Conservation (phyloP, 2,329 filamentous ascomycete genomes). For the Fusarium transvaalense region DNA sequence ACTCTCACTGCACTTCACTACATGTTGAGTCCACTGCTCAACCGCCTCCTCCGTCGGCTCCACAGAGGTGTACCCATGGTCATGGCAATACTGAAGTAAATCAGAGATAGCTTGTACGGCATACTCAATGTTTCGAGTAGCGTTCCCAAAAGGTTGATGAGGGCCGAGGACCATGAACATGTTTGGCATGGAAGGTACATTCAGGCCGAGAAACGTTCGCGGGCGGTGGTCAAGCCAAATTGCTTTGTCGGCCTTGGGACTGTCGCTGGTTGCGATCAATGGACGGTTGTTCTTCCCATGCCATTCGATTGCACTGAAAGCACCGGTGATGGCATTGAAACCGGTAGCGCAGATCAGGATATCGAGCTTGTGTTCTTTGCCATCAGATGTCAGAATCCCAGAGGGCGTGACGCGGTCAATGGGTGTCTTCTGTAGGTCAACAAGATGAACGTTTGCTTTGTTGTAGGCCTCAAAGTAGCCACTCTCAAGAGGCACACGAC, state of each 20-base stretch:
- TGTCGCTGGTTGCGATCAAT: constrained; percentile 24
- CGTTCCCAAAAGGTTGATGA: constrained; percentile 38
- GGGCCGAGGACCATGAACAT: constrained; percentile 44
- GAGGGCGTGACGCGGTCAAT: constrained; percentile 5
- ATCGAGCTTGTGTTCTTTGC: constrained; percentile 23
- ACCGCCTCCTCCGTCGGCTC: constrained; percentile 24
- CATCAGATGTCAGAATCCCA: constrained; percentile 25
- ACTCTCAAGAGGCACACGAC: constrained; percentile 36
- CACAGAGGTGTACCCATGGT: constrained; percentile 19
- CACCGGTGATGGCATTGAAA: constrained; percentile 38
- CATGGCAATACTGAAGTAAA: constrained; percentile 26
- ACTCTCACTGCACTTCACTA: constrained; percentile 58
- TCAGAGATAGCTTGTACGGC: constrained; percentile 11
- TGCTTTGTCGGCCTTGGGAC: constrained; percentile 13
- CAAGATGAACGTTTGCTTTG: constrained; percentile 28
- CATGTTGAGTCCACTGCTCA: constrained; percentile 55
- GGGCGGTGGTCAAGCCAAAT: constrained; percentile 39
- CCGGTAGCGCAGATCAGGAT: constrained; percentile 39
- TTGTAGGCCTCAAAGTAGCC: constrained; percentile 39
- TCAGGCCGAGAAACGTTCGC: constrained; percentile 18
- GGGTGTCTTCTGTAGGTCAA: constrained; percentile 25
- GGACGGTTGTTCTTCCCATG: constrained; percentile 17
- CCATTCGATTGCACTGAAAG: constrained; percentile 36
- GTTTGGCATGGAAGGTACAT: constrained; percentile 33
- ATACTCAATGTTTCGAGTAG: constrained; percentile 35